A percentile compares a stretch with the other conserved stretches of the same genome.
Conservation (phyloP, 2,329 filamentous ascomycete genomes). For the Nothophaeocryptopus gaeumannii region DNA sequence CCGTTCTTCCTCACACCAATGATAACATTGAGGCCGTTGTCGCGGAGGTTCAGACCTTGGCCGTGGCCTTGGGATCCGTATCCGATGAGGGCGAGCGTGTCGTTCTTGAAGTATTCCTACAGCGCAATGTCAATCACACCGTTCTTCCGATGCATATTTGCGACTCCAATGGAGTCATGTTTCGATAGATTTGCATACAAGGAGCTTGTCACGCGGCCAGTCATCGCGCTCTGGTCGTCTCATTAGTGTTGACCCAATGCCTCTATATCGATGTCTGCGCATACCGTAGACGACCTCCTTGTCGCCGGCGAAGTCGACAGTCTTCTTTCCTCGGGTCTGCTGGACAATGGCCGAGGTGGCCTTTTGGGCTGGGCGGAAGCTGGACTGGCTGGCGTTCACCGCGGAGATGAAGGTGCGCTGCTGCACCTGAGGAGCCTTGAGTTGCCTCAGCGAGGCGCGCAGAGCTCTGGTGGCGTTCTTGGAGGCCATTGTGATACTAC, state of each 20-base stretch:
- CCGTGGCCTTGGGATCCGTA: slow-evolving; percentile 98
- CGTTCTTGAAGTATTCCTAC: slow-evolving; percentile 99
- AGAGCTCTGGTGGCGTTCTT: slow-evolving; percentile 66
- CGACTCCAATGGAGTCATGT: slow-evolving; percentile 10
- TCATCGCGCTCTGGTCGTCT: slow-evolving; percentile 77
- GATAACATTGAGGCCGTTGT: slow-evolving; percentile 99
- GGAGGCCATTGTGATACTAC: slow-evolving; percentile 63
- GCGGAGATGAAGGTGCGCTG: slow-evolving; percentile 60
- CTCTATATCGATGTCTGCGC: slow-evolving; percentile 26
- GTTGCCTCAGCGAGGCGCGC: slow-evolving; percentile 56
- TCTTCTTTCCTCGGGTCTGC: slow-evolving; percentile 88
- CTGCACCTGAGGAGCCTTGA: slow-evolving; percentile 50
- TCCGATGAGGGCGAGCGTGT: slow-evolving; percentile 97
- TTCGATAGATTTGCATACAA: slow-evolving; percentile 56
- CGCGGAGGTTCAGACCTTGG: slow-evolving; percentile 98
- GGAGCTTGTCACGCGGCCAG: slow-evolving; percentile 97
- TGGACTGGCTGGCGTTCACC: slow-evolving; percentile 48
- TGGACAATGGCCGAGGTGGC: slow-evolving; percentile 47
- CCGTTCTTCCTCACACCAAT: slow-evolving; percentile 98
- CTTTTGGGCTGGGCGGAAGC: slow-evolving; percentile 46
- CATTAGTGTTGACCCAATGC: slow-evolving; percentile 17
- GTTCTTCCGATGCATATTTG: background rate
- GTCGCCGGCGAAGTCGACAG: slow-evolving; percentile 94
- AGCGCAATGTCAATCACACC: slow-evolving; percentile 29
- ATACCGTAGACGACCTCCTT: slow-evolving; percentile 93